A percentile compares a stretch with the other conserved stretches of the same genome.
phyloP scores from a whole-genome alignment of 2,329 filamentous ascomycete species.

The Apiospora hydei region DNA sequence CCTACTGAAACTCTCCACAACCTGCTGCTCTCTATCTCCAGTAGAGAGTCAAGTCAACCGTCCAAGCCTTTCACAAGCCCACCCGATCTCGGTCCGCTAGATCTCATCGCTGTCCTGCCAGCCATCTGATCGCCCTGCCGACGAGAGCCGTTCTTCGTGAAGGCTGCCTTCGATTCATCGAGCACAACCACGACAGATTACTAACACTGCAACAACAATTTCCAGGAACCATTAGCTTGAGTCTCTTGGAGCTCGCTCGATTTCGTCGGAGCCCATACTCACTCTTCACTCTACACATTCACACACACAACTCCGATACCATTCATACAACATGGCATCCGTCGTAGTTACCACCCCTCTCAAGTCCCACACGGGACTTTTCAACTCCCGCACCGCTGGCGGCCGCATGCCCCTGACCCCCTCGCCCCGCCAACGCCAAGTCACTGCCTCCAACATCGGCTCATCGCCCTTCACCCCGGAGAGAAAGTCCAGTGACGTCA shows the following conservation, averaged over 20 bases:
- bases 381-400: slow-evolving; percentile 90
- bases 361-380: slow-evolving; percentile 93
- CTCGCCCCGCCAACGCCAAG: slow-evolving; percentile 74
- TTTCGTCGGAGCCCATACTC: slow-evolving; percentile 48
- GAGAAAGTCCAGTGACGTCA: slow-evolving; percentile 59
- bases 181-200: slow-evolving; percentile 53
- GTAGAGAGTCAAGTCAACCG: slow-evolving; percentile 30
- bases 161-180: slow-evolving; percentile 56
- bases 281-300: slow-evolving; percentile 39
- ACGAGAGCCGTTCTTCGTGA: slow-evolving; percentile 52
- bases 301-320: slow-evolving; percentile 26
- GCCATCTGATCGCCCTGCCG: slow-evolving; percentile 57
- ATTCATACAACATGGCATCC: slow-evolving; percentile 73
- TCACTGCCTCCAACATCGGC: slow-evolving; percentile 61
- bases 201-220: slow-evolving; percentile 51
- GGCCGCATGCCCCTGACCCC: slow-evolving; percentile 94
- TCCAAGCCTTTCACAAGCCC: slow-evolving; percentile 42
- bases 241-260: slow-evolving; percentile 65
- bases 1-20: background rate
- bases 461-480: slow-evolving; percentile 83
- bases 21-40: background rate
- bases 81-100: slow-evolving; percentile 50
- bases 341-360: slow-evolving; percentile 85
- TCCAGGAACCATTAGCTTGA: slow-evolving; percentile 66
- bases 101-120: slow-evolving; percentile 52